A percentile compares a stretch with the other conserved stretches of the same genome.
These are phyloP conservation scores for Penicillium cataractarum DNA, from an alignment of 495 filamentous ascomycete genomes.

Conservation along the genomic window DNA sequence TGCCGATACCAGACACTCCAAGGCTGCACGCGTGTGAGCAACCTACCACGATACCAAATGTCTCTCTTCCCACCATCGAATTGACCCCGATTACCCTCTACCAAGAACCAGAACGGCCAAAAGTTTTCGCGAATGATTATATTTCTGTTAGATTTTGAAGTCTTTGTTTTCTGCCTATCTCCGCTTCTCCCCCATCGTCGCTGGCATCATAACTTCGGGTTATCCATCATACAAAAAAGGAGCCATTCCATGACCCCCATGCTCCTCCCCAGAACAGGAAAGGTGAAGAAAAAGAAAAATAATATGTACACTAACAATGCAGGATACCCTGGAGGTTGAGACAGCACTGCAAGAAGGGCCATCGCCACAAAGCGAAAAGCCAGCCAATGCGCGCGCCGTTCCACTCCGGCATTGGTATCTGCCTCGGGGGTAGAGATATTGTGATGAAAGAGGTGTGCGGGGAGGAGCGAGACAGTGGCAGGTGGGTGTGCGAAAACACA, in stretches of 20 bases:
- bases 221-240: slow-evolving; percentile 42
- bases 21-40: slow-evolving; percentile 37
- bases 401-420: slow-evolving; percentile 15
- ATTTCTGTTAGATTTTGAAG: slow-evolving; percentile 39
- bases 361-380: not conserved
- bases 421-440: slow-evolving; percentile 21
- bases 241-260: slow-evolving; percentile 15
- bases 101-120: slow-evolving; percentile 11
- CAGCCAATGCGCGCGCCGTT: not conserved
- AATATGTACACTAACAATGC: slow-evolving; percentile 49
- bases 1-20: slow-evolving; percentile 41
- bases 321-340: slow-evolving; percentile 22
- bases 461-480: slow-evolving; percentile 16
- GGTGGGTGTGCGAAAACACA: slow-evolving; percentile 28
- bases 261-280: slow-evolving; percentile 16
- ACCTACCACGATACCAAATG: slow-evolving; percentile 5
- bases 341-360: slow-evolving; percentile 8
- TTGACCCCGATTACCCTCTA: not conserved
- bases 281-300: slow-evolving; percentile 23
- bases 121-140: slow-evolving; percentile 36
- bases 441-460: slow-evolving; percentile 22
- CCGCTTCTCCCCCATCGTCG: slow-evolving; percentile 38
- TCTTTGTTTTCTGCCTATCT: slow-evolving; percentile 33
- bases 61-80: not conserved
- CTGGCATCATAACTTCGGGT: slow-evolving; percentile 48